Evolutionary conservation across 805 yeast genomes (phyloP).

Genomic region (Saccharomycopsis schoenii): DNA sequence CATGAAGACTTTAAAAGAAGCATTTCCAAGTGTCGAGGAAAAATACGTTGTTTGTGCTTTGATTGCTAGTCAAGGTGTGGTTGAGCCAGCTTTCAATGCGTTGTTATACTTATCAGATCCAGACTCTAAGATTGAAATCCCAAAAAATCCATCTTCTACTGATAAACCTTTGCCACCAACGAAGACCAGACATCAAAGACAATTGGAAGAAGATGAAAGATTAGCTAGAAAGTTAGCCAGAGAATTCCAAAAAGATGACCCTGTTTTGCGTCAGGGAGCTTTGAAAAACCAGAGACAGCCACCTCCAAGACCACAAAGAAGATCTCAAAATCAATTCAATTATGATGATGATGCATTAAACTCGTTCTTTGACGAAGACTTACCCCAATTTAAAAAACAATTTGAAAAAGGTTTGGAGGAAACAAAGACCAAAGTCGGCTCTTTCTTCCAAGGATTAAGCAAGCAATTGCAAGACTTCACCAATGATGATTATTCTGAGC

Average conservation of each 20-base stretch:
- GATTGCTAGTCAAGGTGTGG: slow-evolving; percentile 72
- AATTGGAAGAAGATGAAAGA: slow-evolving; percentile 63
- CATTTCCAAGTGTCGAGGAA: slow-evolving; percentile 74
- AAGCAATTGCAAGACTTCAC: slow-evolving; percentile 37
- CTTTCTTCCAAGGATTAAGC: slow-evolving; percentile 67
- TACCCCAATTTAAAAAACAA: slow-evolving; percentile 53
- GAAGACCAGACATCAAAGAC: slow-evolving; percentile 27
- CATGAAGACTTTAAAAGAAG: slow-evolving; percentile 59
- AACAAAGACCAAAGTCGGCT: slow-evolving; percentile 62
- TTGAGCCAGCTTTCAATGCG: slow-evolving; percentile 87
- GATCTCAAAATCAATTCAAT: not conserved
- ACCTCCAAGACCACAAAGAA: slow-evolving; percentile 5
- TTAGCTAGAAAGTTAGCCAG: slow-evolving; percentile 75
- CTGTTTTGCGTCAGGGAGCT: slow-evolving; percentile 17
- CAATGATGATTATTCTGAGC: slow-evolving; percentile 23
- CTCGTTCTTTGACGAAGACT: slow-evolving; percentile 45
- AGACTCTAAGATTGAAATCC: slow-evolving; percentile 25
- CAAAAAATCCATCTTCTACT: slow-evolving; percentile 19
- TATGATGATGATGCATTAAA: slow-evolving; percentile 25
- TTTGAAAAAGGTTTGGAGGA: slow-evolving; percentile 72
- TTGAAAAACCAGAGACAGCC: not conserved
- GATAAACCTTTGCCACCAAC: slow-evolving; percentile 26
- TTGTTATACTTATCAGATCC: slow-evolving; percentile 74
- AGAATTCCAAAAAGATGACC: slow-evolving; percentile 29
- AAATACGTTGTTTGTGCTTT: slow-evolving; percentile 65